A percentile compares a stretch with the other conserved stretches of the same genome.
Conservation (phyloP, 805 yeast species). For the Hanseniaspora vineae region DNA sequence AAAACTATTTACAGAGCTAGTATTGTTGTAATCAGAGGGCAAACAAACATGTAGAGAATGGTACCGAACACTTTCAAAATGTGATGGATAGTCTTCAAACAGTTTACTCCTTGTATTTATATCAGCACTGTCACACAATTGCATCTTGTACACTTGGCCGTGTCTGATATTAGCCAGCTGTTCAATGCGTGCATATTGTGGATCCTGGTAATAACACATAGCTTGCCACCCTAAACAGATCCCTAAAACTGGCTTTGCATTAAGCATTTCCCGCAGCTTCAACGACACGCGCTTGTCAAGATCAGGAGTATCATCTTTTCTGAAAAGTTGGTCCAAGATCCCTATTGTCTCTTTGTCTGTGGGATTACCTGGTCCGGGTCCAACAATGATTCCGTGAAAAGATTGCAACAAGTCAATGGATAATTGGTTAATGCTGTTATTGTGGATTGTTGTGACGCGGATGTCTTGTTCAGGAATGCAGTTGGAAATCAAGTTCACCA, state of each 20-base stretch:
- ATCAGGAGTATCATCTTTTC: background rate
- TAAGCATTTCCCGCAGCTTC: background rate
- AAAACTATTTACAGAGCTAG: no score
- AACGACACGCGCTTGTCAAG: no score
- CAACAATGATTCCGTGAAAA: constrained; percentile 70
- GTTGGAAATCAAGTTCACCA: constrained; percentile 16
- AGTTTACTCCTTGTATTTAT: constrained; percentile 19
- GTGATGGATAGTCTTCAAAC: constrained; percentile 28
- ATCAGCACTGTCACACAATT: constrained; percentile 2
- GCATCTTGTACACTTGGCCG: constrained; percentile 64
- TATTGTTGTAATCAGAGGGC: no score
- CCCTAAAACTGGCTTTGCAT: constrained; percentile 60
- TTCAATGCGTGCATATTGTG: constrained; percentile 22
- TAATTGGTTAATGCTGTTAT: constrained; percentile 23
- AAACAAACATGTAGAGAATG: constrained; percentile 60
- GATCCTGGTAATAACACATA: constrained; percentile 50
- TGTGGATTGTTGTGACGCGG: constrained; percentile 26
- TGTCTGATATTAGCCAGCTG: constrained; percentile 55
- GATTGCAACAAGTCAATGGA: constrained; percentile 27
- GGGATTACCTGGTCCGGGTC: constrained; percentile 98
- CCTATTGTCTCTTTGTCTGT: constrained; percentile 66
- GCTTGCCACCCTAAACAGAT: constrained; percentile 91
- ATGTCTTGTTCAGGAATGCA: constrained; percentile 6
- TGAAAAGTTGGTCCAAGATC: constrained; percentile 29
- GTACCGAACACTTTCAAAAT: constrained; percentile 67